Evolutionary conservation across 2,329 filamentous ascomycete species (phyloP), one percentile per base, ranked within the genome.

Genomic region (Stylonectria norvegica): DNA sequence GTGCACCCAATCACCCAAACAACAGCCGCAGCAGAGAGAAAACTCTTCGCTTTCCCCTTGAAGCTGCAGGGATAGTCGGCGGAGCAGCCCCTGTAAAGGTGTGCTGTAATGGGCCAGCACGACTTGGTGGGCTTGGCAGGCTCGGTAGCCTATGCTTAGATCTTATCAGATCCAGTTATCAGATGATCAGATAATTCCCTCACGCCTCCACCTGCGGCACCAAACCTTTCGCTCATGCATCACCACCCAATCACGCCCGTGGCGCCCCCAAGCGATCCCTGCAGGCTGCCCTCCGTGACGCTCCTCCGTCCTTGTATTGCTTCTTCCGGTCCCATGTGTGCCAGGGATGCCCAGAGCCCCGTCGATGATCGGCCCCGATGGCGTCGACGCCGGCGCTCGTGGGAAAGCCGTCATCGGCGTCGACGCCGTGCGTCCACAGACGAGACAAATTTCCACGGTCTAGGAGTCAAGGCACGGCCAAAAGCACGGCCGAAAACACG

Each of bases 141-240:
- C 17, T 11, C 16, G 19, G 8, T 34, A 23, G 30, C 15, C 30
- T 9, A 15, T 20, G 46, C 45, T 53, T 55, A 55, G 57, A 65
- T 67, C 61, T 67, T 67, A 65, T 67, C 62, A 56, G 63, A 65
- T 65, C 60, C 61, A 54, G 59, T 74, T 74, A 75, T 75, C 72
- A 71, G 72, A 76, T 75, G 62, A 74, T 73, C 70, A 70, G 71
- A 73, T 74, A 70, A 67, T 63, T 64, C 61, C 61, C 66, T 67
- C 66, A 57, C n/a, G n/a, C 59, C 59, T 54, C 59, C 62, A 62
- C 60, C 30, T 42, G 41, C 43, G 33, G 40, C 34, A 36, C 29
- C 28, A n/a, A 31, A 28, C 33, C 28, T 19, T 22, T 17, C 29
- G 32, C 23, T 25, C 25, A 14, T 35, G 30, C 38, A 34, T 20